A percentile compares a stretch with the other conserved stretches of the same genome.
phyloP scores from a whole-genome alignment of 768 basidiomycete genomes.

The Tylopilus rubrobrunneus region DNA sequence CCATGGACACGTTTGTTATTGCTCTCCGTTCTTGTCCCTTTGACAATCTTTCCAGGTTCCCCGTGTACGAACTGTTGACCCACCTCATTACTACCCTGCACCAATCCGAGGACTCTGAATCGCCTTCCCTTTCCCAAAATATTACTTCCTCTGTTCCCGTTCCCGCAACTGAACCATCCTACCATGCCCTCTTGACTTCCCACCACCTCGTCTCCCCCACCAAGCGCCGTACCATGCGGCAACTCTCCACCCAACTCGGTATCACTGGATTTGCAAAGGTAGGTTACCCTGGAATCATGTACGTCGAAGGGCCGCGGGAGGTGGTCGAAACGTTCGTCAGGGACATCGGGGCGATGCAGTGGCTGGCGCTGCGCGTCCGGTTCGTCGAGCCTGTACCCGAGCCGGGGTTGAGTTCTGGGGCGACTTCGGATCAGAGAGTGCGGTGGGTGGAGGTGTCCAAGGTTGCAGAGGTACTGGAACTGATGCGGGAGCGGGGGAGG shows the following conservation, averaged over 20 bases:
- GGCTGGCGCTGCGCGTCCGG: slow-evolving; percentile 64
- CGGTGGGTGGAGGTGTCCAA: slow-evolving; percentile 66
- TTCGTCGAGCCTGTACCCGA: slow-evolving; percentile 46
- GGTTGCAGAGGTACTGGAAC: slow-evolving; percentile 64
- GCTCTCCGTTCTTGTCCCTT: not conserved
- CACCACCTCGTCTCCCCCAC: slow-evolving; percentile 67
- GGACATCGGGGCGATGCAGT: slow-evolving; percentile 73
- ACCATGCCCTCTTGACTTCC: slow-evolving; percentile 67
- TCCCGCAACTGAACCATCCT: slow-evolving; percentile 13
- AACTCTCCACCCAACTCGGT: slow-evolving; percentile 52
- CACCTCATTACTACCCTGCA: slow-evolving; percentile 58
- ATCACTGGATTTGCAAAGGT: slow-evolving; percentile 69
- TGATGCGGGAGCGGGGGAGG: slow-evolving; percentile 56
- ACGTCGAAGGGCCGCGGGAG: not conserved
- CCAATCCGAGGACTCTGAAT: slow-evolving; percentile 11
- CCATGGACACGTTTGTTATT: not conserved
- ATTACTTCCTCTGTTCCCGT: not conserved
- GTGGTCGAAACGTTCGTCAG: slow-evolving; percentile 51
- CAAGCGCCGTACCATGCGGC: slow-evolving; percentile 55
- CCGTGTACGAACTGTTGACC: slow-evolving; percentile 56
- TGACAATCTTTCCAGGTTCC: slow-evolving; percentile 43
- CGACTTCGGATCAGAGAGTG: not conserved
- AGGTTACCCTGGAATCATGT: slow-evolving; percentile 21
- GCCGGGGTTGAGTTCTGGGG: not conserved
- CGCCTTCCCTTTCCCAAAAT: not conserved